Conservation (phyloP, 2,329 filamentous ascomycete species). For the Colletotrichum costaricense region DNA sequence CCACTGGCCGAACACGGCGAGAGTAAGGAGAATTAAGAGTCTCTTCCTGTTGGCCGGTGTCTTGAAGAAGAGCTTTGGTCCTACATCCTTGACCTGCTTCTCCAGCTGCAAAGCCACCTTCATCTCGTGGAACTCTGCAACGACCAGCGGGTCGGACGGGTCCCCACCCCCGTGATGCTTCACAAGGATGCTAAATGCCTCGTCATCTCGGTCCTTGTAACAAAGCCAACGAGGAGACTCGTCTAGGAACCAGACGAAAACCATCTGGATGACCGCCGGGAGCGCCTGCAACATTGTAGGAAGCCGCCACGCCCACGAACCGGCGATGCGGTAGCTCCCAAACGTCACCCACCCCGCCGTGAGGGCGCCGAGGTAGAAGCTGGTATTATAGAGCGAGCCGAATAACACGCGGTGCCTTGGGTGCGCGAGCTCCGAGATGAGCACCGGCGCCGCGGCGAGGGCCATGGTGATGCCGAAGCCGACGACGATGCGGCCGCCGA, state of each 20-base stretch:
- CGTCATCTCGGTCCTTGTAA: constrained; percentile 43
- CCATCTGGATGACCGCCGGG: constrained; percentile 12
- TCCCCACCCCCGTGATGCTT: constrained; percentile 65
- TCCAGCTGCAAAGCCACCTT: background rate
- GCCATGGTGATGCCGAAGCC: constrained; percentile 46
- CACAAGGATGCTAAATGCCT: constrained; percentile 43
- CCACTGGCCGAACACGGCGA: constrained; percentile 43
- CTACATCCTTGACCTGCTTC: background rate
- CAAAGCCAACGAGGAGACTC: constrained; percentile 48
- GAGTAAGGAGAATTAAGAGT: constrained; percentile 38
- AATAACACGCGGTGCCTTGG: background rate
- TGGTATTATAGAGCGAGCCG: background rate
- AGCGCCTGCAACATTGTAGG: constrained; percentile 5
- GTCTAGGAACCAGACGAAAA: constrained; percentile 33
- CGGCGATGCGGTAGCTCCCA: constrained; percentile 40
- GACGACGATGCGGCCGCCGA: constrained; percentile 44
- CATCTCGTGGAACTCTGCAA: constrained; percentile 52
- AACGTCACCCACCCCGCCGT: constrained; percentile 50
- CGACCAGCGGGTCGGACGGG: constrained; percentile 58
- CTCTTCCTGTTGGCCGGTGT: constrained; percentile 41
- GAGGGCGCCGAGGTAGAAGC: constrained; percentile 48
- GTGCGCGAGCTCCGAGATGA: constrained; percentile 45
- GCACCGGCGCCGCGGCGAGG: constrained; percentile 44
- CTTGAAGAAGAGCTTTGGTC: constrained; percentile 35
- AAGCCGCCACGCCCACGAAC: background rate